Conservation (phyloP, 108 stramenopile genomes). For the Chaetoceros muelleri region DNA sequence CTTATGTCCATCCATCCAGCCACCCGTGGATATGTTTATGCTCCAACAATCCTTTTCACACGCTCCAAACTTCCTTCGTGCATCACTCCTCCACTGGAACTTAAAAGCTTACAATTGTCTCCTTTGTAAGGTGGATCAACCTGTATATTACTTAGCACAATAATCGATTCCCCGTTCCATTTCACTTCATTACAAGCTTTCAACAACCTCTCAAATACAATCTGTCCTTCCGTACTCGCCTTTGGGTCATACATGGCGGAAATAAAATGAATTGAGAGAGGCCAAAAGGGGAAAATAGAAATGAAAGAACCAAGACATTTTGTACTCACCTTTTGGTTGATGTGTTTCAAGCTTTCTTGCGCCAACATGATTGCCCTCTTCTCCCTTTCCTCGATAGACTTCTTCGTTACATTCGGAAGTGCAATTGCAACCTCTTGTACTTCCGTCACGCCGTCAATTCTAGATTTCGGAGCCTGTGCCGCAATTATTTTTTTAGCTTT, state of each 20-base stretch:
- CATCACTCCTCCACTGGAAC: background rate
- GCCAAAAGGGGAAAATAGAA: background rate
- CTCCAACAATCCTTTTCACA: conserved; percentile 71
- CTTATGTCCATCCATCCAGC: too few species aligned
- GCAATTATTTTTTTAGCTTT: conserved; percentile 22
- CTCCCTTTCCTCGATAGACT: conserved; percentile 66
- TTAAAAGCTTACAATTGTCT: conserved; percentile 51
- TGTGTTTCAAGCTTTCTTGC: conserved; percentile 63
- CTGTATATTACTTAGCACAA: conserved; percentile 48
- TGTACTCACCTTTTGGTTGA: conserved; percentile 67
- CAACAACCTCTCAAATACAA: conserved; percentile 64
- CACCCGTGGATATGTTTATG: too few species aligned
- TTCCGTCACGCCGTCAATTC: conserved; percentile 3
- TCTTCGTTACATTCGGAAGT: conserved; percentile 31
- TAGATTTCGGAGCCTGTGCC: conserved; percentile 2
- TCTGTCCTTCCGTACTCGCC: conserved; percentile 67
- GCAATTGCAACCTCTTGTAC: conserved; percentile 12
- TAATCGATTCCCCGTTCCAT: conserved; percentile 55
- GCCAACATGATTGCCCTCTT: conserved; percentile 58
- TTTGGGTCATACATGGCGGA: conserved; percentile 7
- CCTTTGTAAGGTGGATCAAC: conserved; percentile 73
- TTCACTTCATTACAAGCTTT: conserved; percentile 72
- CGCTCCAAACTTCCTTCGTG: conserved; percentile 61
- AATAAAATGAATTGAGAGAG: conserved; percentile 5
- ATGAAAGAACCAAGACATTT: background rate